Evolutionary conservation across 805 yeast genomes (phyloP).

Genomic region (Yamadazyma sp.): DNA sequence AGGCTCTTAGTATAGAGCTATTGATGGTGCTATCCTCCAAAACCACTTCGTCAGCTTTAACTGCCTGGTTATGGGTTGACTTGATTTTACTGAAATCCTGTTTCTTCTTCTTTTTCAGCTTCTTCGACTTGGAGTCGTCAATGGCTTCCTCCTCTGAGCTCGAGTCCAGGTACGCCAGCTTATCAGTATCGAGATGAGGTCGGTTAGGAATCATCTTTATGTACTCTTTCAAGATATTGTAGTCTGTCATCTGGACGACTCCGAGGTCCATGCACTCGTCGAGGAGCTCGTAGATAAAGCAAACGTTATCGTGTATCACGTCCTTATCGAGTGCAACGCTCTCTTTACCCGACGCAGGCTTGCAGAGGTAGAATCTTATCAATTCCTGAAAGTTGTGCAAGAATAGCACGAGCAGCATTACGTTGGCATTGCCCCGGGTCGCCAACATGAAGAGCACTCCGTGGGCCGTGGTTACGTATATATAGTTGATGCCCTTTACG

Average conservation of each 20-base stretch:
- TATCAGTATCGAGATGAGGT: constrained; percentile 17
- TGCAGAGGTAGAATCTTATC: constrained; percentile 28
- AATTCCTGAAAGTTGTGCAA: constrained; percentile 40
- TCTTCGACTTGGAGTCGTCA: constrained; percentile 12
- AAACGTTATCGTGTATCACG: constrained; percentile 67
- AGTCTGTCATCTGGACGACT: constrained; percentile 79
- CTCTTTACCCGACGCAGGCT: too few relatives aligned
- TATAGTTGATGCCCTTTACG: constrained; percentile 52
- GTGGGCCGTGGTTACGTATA: constrained; percentile 49
- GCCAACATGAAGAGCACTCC: constrained; percentile 45
- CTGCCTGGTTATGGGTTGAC: constrained; percentile 42
- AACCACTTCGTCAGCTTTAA: constrained; percentile 30
- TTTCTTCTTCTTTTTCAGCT: constrained; percentile 6
- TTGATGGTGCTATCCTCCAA: constrained; percentile 42
- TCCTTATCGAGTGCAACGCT: constrained; percentile 48
- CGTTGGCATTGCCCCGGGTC: constrained; percentile 49
- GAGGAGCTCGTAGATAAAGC: constrained; percentile 73
- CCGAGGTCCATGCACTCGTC: constrained; percentile 93
- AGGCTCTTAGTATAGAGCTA: constrained; percentile 71
- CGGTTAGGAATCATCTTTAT: constrained; percentile 53
- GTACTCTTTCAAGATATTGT: constrained; percentile 73
- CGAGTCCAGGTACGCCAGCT: constrained; percentile 4
- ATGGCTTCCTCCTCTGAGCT: constrained; percentile 8
- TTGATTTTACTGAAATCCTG: constrained; percentile 21
- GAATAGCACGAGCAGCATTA: constrained; percentile 58